Conservation (phyloP, 2,329 filamentous ascomycete species). For the Fusarium subglutinans region DNA sequence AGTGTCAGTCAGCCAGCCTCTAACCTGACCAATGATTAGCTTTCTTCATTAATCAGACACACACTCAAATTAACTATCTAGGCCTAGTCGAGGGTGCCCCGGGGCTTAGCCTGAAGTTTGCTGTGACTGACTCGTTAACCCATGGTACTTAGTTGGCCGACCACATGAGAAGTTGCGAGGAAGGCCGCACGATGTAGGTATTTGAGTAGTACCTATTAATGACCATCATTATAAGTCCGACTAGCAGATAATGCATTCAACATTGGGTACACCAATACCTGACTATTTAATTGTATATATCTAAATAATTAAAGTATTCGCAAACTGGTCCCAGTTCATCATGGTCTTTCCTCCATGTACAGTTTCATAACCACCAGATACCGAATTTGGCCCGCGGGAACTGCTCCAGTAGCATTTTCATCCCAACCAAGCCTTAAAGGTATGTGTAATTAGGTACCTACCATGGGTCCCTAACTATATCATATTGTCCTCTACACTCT, state of each 20-base stretch:
- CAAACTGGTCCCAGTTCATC: neutral
- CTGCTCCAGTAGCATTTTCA: neutral
- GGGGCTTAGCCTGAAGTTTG: constrained; percentile 12
- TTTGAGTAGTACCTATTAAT: neutral
- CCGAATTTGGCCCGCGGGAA: neutral
- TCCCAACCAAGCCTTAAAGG: neutral
- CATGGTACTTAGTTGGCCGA: constrained; percentile 3
- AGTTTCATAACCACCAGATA: neutral
- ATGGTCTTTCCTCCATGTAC: too few relatives aligned
- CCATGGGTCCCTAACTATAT: neutral
- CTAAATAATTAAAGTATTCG: neutral
- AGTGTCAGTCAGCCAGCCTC: constrained; percentile 18
- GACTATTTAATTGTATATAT: neutral
- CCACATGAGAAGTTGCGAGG: neutral
- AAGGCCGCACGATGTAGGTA: neutral
- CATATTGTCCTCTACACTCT: neutral
- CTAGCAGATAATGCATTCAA: neutral
- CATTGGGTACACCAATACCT: neutral
- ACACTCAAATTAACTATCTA: constrained; percentile 6
- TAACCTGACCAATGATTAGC: constrained; percentile 15
- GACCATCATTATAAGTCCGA: neutral
- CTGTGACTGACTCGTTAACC: constrained; percentile 26
- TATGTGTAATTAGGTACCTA: neutral
- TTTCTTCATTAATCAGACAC: neutral
- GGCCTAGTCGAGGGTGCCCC: constrained; percentile 18